Percentiles rank a stretch among this genome's conserved stretches.
phyloP scores from a whole-genome alignment of 2,329 filamentous ascomycete species.

The Lasiodiplodia sp. region DNA sequence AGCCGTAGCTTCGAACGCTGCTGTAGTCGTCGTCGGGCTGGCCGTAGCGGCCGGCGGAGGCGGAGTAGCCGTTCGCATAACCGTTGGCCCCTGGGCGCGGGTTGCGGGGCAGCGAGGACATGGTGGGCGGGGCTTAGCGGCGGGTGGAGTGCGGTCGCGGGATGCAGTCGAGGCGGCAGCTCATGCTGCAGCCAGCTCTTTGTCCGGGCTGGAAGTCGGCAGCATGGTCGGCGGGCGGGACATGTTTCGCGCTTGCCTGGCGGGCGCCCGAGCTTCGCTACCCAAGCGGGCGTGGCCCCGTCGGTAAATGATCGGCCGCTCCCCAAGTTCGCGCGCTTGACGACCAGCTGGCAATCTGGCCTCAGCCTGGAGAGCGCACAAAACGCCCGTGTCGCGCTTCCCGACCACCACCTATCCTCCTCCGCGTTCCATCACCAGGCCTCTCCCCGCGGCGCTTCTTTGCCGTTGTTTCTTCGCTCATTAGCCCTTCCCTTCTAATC shows the following conservation, averaged over 20 bases:
- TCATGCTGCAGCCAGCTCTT: constrained; percentile 30
- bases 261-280: constrained; percentile 15
- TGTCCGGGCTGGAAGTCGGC: constrained; percentile 3
- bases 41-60: constrained; percentile 43
- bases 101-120: constrained; percentile 47
- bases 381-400: constrained; percentile 30
- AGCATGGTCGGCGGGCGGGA: constrained; percentile 12
- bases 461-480: constrained; percentile 19
- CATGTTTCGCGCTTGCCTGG: constrained; percentile 23
- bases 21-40: constrained; percentile 39
- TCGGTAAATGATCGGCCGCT: constrained; percentile 24
- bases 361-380: constrained; percentile 28
- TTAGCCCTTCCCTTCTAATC: constrained; percentile 30
- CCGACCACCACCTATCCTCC: constrained; percentile 19
- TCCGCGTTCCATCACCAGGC: constrained; percentile 27
- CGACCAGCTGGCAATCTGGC: constrained; percentile 30
- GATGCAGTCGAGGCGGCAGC: constrained; percentile 11
- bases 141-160: constrained; percentile 2
- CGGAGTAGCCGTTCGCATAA: constrained; percentile 49
- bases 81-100: constrained; percentile 44
- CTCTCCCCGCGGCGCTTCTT: constrained; percentile 15
- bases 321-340: constrained; percentile 15
- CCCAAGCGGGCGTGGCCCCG: constrained; percentile 10
- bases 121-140: constrained; percentile 33
- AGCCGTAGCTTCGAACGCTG: constrained; percentile 32